phyloP scores from a whole-genome alignment of 441 rosid genomes.

The Monsonia emarginata region DNA sequence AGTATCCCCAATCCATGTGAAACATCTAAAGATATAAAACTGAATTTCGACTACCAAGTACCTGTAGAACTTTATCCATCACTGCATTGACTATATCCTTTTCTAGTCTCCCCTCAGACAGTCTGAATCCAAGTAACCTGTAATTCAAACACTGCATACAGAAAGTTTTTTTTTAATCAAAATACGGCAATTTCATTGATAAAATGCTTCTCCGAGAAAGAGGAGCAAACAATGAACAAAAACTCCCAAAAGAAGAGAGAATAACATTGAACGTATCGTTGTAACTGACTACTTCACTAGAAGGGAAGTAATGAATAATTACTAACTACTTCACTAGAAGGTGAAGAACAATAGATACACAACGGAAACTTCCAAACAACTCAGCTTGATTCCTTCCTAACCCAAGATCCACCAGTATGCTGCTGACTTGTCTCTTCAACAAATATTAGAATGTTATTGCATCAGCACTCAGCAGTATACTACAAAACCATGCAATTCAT shows the following conservation, averaged over 20 bases:
- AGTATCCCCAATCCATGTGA: not conserved
- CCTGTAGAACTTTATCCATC: slow-evolving; percentile 58
- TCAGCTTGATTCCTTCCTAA: slow-evolving; percentile 42
- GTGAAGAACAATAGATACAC: slow-evolving; percentile 67
- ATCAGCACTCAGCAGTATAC: slow-evolving; percentile 14
- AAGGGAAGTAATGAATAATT: too few species aligned
- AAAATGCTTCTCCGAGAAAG: too few species aligned
- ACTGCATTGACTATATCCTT: slow-evolving; percentile 31
- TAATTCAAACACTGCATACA: slow-evolving; percentile 49
- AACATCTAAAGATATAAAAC: not conserved
- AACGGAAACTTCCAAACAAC: slow-evolving; percentile 32
- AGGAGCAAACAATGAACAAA: too few species aligned
- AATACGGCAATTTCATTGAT: too few species aligned
- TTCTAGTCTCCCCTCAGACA: slow-evolving; percentile 44
- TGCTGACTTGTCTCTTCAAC: slow-evolving; percentile 40
- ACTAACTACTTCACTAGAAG: slow-evolving; percentile 64
- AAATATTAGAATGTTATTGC: slow-evolving; percentile 13
- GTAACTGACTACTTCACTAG: slow-evolving; percentile 42
- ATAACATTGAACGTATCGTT: too few species aligned
- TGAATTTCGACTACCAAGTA: slow-evolving; percentile 14
- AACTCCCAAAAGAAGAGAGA: too few species aligned
- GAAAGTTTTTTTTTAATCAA: slow-evolving; percentile 1
- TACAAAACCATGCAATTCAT: slow-evolving; percentile 6
- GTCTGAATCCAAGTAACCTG: slow-evolving; percentile 76
- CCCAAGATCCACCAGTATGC: slow-evolving; percentile 56